Conservation (phyloP, 2,329 filamentous ascomycete genomes). For the Sporothrix mexicana region DNA sequence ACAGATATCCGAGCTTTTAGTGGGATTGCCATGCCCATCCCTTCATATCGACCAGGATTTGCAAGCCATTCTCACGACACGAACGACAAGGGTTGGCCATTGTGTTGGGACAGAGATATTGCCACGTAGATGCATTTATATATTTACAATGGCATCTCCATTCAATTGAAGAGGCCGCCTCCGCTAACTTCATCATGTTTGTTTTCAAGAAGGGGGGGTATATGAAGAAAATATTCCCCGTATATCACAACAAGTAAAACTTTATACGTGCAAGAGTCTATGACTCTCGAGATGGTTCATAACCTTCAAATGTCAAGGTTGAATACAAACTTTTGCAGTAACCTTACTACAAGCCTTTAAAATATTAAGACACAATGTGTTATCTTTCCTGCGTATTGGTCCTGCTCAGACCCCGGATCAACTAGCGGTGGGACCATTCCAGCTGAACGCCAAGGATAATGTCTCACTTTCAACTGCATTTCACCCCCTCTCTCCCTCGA, state of each 20-base stretch:
- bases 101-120: background rate
- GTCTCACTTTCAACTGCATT: background rate
- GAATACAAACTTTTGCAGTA: background rate
- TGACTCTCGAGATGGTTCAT: no score
- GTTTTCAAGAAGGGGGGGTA: no score
- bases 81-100: background rate
- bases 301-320: no score
- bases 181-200: no score
- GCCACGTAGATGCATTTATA: no score
- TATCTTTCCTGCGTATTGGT: background rate
- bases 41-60: background rate
- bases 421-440: constrained; percentile 3
- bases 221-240: no score
- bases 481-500: no score
- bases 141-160: no score
- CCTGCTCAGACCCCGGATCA: background rate
- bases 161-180: no score
- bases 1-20: background rate
- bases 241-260: no score
- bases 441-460: constrained; percentile 9
- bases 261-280: no score
- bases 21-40: background rate
- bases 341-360: background rate
- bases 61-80: background rate
- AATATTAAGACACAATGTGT: background rate